These are phyloP conservation scores for Fibroporia radiculosa DNA, from an alignment of 768 basidiomycete genomes.

Conservation along the genomic window DNA sequence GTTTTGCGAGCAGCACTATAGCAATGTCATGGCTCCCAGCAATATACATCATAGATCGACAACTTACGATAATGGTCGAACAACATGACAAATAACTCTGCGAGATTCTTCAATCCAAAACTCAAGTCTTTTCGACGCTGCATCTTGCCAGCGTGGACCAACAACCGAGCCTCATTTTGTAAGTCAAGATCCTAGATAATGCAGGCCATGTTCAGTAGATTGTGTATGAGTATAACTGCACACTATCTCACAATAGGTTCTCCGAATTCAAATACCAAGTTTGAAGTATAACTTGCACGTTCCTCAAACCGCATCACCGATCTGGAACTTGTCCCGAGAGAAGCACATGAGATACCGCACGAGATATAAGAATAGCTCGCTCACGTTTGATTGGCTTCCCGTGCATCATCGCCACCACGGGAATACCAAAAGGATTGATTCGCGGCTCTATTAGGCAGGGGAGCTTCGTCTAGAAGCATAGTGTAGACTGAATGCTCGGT, in stretches of 20 bases:
- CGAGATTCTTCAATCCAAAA: slow-evolving; percentile 84
- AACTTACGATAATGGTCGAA: slow-evolving; percentile 91
- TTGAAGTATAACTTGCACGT: slow-evolving; percentile 74
- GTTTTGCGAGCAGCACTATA: slow-evolving; percentile 83
- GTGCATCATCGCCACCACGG: no score
- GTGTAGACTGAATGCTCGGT: no score
- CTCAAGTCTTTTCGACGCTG: slow-evolving; percentile 84
- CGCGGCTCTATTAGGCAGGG: no score
- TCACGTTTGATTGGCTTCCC: no score
- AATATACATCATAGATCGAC: no score
- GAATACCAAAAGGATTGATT: no score
- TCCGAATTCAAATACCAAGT: slow-evolving; percentile 72
- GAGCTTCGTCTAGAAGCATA: no score
- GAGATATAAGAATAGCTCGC: no score
- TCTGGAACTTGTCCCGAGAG: no score
- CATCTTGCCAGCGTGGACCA: slow-evolving; percentile 79
- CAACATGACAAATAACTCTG: slow-evolving; percentile 80
- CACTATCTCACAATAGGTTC: slow-evolving; percentile 56
- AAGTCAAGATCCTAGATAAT: slow-evolving; percentile 74
- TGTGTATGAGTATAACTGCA: no score
- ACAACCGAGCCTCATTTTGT: slow-evolving; percentile 68
- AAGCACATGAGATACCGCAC: no score
- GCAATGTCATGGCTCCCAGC: not conserved
- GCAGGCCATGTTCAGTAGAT: not conserved
- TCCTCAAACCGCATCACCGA: no score